These are phyloP conservation scores for Trichoderma sp. DNA, from an alignment of 2,329 filamentous ascomycete genomes.

Conservation along the genomic window DNA sequence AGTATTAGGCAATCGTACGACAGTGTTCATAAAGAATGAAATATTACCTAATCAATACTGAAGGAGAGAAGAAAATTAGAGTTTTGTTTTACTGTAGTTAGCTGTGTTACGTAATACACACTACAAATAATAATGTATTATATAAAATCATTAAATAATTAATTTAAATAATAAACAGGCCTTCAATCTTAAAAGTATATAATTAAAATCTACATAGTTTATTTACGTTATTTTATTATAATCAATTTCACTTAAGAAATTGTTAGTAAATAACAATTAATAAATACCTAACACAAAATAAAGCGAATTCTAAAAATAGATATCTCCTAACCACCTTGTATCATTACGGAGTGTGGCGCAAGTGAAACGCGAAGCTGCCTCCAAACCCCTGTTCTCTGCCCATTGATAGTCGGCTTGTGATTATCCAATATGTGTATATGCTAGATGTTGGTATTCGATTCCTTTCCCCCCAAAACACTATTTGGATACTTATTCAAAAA, in stretches of 20 bases:
- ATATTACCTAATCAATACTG: too few relatives aligned
- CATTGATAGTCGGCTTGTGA: background rate
- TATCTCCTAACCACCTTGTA: background rate
- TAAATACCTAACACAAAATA: background rate
- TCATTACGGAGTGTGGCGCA: background rate
- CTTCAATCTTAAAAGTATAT: background rate
- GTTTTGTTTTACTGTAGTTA: background rate
- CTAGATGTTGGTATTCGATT: background rate
- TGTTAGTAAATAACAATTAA: background rate
- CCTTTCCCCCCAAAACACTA: background rate
- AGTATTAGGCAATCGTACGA: background rate
- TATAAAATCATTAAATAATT: background rate
- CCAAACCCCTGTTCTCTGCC: background rate
- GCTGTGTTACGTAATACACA: background rate
- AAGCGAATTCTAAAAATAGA: background rate
- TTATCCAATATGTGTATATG: background rate
- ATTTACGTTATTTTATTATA: background rate
- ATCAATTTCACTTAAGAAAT: background rate
- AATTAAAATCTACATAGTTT: background rate
- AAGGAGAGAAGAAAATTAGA: background rate
- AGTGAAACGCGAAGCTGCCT: background rate
- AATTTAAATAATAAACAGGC: background rate
- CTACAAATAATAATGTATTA: background rate
- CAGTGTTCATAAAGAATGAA: background rate
- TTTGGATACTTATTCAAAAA: background rate